Base-by-base conservation (phyloP, 345 rosid species). In the Cardamine resedifolia region DNA sequence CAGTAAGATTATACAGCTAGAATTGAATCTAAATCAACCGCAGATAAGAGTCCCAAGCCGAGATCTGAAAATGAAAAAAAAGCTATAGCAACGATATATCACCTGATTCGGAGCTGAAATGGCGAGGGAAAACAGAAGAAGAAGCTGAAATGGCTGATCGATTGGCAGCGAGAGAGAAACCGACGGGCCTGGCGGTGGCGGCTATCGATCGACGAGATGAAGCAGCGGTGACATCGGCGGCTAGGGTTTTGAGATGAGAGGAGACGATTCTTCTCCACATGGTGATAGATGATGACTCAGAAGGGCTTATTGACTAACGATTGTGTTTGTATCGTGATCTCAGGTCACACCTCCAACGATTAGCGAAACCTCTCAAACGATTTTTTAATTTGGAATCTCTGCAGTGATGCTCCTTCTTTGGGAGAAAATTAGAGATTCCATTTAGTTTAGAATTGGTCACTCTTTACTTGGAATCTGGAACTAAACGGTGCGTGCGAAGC, bases 251-350 rank as follows among this genome's bases (percentile, higher is more conserved):
- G 79, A 93, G 84, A 28, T 84, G 85, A 39, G 93, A 87, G 75
- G 79, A 70, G 48, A 77, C 74, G 77, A 82, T 62, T 81, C 90
- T 83, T 82, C 91, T 87, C 98, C 96, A 92, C 98, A 92, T 92
- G 76, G 49, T 83, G 63, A 70, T 10, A 8, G 24, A 39, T 44
- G 34, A 39, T 9, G 47, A 33, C 3, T 56, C 20, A 7, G n/a
- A 10, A 19, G 8, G 12, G 15, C 3, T 58, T 61, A 33, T 60
- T 34, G 39, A 31, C 6, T 62, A 3, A 18, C 26, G 52, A 36
- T 49, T 33, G 47, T n/a, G 2, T 12, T 51, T n/a, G 63, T 18
- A 51, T 64, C 2, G 71, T 64, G 77, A 73, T 55, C 71, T 64
- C 77, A 64, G 77, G 71, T 72, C 77, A 64, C 77, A 58, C 71